phyloP scores from a whole-genome alignment of 495 filamentous ascomycete species.

The Penicillium coprophilum region DNA sequence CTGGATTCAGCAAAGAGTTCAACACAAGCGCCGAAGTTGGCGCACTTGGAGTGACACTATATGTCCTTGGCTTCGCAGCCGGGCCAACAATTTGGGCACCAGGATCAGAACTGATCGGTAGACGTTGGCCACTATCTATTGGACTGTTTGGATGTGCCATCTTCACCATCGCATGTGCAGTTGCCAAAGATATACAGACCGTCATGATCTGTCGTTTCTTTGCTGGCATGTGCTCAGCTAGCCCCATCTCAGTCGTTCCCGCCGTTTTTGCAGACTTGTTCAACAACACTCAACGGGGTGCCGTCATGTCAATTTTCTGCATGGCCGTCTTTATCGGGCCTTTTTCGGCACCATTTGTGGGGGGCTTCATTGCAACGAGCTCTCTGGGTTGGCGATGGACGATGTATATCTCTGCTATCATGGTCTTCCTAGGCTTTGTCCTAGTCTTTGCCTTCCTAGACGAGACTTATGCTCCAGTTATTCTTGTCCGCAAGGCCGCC shows the following conservation, averaged over 20 bases:
- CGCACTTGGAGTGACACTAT: conserved; percentile 50
- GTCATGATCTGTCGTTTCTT: conserved; percentile 51
- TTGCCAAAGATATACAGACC: conserved; percentile 57
- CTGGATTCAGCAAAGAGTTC: conserved; percentile 43
- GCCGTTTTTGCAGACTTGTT: conserved; percentile 52
- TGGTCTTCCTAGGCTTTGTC: conserved; percentile 29
- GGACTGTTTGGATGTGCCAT: conserved; percentile 50
- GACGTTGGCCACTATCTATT: conserved; percentile 48
- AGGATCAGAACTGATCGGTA: conserved; percentile 71
- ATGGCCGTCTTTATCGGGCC: conserved; percentile 47
- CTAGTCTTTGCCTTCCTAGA: conserved; percentile 28
- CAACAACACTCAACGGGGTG: conserved; percentile 42
- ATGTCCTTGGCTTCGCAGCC: conserved; percentile 50
- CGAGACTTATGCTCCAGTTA: conserved; percentile 42
- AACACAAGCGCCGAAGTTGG: conserved; percentile 47
- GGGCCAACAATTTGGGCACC: conserved; percentile 62
- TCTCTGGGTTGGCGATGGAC: conserved; percentile 50
- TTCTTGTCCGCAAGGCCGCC: conserved; percentile 39
- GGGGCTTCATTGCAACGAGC: conserved; percentile 38
- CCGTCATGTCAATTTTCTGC: conserved; percentile 50
- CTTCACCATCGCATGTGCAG: conserved; percentile 52
- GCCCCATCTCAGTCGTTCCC: conserved; percentile 48
- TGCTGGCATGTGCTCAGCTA: conserved; percentile 48
- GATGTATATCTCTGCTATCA: conserved; percentile 41
- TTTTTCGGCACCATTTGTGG: conserved; percentile 42